Base-by-base conservation (phyloP, 805 yeast genomes). In the Starmera dryadoides region DNA sequence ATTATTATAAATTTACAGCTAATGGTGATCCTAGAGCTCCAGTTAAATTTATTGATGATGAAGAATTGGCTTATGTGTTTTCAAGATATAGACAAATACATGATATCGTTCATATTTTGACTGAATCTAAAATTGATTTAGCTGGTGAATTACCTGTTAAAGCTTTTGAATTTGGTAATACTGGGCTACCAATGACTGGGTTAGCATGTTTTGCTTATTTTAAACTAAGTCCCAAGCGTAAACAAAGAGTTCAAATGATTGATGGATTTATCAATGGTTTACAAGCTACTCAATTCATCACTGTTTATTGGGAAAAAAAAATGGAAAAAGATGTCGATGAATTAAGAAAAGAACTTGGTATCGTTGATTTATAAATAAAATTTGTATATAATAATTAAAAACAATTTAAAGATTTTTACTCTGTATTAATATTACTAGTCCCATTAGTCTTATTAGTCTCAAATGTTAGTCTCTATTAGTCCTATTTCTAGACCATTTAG, bases 81-180 rank as follows among this genome's bases (percentile, higher is more conserved):
- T 94, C 87, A 58, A 68, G 98, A 50, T 93, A 91, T 58, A 75
- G 98, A 38, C 98, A 93, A 58, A 89, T 96, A 56, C 98, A 93
- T 55, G 98, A 93, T 56, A 93, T 93, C 54, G 91, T 88, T 56
- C 98, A 93, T 56, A 86, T 98, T 1, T 70, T 93, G 22, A 83
- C 94, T 0, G 91, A 94, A 14, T 69, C 86, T 37, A 98, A 98
- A 0, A 85, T 89, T 35, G 81, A 85, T 33, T 76, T 93, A 47
- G 98, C 93, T 55, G 98, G 98, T n/a, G 98, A 93, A 56, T 81
- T 93, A 38, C 87, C 96, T 0, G 82, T 93, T 16, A 93, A 93
- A 60, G 83, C 88, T 11, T 79, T 93, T 49, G 98, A 91, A 60
- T 94, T 81, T 53, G 82, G 93, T 54, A 91, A 93, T 58, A 74